These are phyloP conservation scores for Isochrysis galbana DNA, from an alignment of 78 protist species.

Conservation along the genomic window DNA sequence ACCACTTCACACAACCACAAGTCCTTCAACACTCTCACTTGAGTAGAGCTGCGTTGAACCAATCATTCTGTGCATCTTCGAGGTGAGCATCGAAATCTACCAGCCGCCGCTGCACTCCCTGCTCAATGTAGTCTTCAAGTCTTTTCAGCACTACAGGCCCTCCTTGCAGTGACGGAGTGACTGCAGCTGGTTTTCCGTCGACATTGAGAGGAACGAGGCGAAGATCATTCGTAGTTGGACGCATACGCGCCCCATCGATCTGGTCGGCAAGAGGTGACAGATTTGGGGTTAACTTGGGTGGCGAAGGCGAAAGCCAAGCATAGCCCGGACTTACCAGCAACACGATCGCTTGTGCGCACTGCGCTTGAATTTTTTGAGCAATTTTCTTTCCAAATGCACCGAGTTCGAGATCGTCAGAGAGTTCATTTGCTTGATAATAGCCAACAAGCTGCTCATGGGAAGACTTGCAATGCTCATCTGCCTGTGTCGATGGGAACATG, in stretches of 20 bases:
- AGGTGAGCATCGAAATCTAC: slow-evolving; percentile 3
- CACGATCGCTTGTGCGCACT: background rate
- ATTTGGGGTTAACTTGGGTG: background rate
- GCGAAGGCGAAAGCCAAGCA: background rate
- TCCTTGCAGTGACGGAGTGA: background rate
- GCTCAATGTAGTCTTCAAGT: background rate
- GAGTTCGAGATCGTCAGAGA: background rate
- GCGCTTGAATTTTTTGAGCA: background rate
- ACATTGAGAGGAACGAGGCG: background rate
- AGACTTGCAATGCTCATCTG: background rate
- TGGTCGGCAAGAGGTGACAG: background rate
- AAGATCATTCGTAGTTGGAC: background rate
- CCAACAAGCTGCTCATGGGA: background rate
- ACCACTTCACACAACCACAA: too few species aligned
- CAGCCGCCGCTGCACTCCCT: background rate
- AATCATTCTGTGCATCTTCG: background rate
- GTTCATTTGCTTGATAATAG: slow-evolving; percentile 17
- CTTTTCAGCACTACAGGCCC: background rate
- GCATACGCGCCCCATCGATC: background rate
- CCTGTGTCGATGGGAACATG: background rate
- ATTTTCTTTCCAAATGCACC: background rate
- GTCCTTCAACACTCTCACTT: too few species aligned
- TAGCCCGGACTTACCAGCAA: background rate
- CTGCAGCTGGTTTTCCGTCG: background rate
- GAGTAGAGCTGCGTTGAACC: background rate